Evolutionary conservation across 306 rosid genomes (phyloP), one percentile per base, ranked within the genome.

Genomic region (Vicia faba): DNA sequence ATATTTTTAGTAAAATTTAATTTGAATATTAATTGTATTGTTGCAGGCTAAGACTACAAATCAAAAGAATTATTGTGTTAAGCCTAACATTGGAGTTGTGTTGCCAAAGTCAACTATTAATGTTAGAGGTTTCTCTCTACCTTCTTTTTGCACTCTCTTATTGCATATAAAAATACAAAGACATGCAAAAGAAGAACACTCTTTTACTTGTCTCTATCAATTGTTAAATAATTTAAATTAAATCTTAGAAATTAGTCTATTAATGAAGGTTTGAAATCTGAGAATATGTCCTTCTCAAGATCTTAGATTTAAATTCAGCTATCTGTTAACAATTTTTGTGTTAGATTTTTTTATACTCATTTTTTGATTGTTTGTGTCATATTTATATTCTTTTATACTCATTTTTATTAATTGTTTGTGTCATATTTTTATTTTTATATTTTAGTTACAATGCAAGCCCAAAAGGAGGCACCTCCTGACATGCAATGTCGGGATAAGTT

Each of bases 401-500:
- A 20, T 2, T 53, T 53, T 25, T 0, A 2, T 40, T 79, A 51
- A 40, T 9, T 57, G 14, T 29, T 28, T 9, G 29, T 18, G 44
- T 66, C 33, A 33, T 33, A 33, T 35, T 13, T 68, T 29, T 41
- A 31, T 56, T 66, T 69, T 56, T 71, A 91, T 26, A 41, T 71
- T 67, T 44, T 74, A 91, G 97, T 91, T 16, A 88, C 87, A 63
- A 91, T 91, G 97, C 95, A 88, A 86, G 95, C 54, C 25, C 11
- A 15, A 46, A 7, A 46, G 4, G 97, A 91, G 62, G 72, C 74
- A 56, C 92, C 96, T 11, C 53, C 69, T 29, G 89, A 91, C 65
- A 78, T 88, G 96, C 96, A 88, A 74, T 91, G 96, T 83, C 84
- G 74, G 79, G 97, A 91, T 81, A 88, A 86, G 84, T 91, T 91